phyloP scores from a whole-genome alignment of 1,284 basidiomycete species.

The Porogramme epimiltina region DNA sequence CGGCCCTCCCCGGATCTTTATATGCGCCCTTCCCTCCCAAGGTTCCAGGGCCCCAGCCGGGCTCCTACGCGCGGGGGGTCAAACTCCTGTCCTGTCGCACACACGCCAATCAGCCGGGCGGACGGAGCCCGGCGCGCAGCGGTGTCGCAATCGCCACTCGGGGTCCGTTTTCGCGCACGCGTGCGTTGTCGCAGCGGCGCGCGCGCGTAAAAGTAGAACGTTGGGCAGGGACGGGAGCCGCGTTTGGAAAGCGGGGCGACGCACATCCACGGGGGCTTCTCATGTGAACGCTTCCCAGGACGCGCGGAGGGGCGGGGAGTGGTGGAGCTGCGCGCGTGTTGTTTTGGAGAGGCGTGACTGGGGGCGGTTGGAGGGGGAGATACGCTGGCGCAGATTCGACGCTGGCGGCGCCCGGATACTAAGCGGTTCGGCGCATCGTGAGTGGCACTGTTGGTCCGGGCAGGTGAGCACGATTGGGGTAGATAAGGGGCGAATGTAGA shows the following conservation, averaged over 20 bases:
- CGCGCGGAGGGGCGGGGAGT: background rate
- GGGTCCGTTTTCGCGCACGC: too few species aligned
- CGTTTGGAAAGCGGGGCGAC: background rate
- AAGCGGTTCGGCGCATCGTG: too few species aligned
- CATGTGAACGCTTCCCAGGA: constrained; percentile 3
- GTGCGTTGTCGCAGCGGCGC: background rate
- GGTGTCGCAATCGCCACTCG: too few species aligned
- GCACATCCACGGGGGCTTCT: background rate
- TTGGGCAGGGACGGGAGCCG: background rate
- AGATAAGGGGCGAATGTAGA: too few species aligned
- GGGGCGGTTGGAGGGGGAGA: too few species aligned
- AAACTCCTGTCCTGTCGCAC: background rate
- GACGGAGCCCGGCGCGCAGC: background rate
- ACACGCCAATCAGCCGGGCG: background rate
- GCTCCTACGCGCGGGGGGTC: constrained; percentile 1
- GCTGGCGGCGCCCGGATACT: too few species aligned
- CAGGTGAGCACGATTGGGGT: too few species aligned
- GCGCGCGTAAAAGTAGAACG: constrained; percentile 9
- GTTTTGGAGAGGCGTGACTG: too few species aligned
- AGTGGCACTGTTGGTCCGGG: too few species aligned
- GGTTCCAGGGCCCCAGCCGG: background rate
- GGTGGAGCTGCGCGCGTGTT: too few species aligned
- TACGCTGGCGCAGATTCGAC: too few species aligned
- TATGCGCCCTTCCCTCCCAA: background rate
- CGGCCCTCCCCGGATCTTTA: background rate